Conservation (phyloP, 176 grass and related monocot species). For the Carex pumila region DNA sequence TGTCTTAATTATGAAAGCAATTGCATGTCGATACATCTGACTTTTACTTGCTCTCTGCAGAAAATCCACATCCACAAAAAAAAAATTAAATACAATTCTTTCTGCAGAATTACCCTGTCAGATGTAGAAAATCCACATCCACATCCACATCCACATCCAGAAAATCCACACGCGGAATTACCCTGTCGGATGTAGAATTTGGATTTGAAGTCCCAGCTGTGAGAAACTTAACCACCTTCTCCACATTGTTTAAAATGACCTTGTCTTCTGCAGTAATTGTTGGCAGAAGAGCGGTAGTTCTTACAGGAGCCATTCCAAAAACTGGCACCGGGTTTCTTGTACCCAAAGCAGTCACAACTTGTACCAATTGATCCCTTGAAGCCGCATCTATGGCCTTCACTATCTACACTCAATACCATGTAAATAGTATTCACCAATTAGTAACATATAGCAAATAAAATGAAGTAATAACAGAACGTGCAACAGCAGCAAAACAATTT, state of each 20-base stretch:
- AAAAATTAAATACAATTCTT: no score
- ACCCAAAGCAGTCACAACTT: conserved; percentile 56
- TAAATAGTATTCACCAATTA: conserved; percentile 6
- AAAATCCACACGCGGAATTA: conserved; percentile 26
- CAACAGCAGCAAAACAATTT: no score
- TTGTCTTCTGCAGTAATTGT: conserved; percentile 89
- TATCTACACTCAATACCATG: conserved; percentile 29
- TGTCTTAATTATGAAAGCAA: no score
- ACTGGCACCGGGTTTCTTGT: conserved; percentile 47
- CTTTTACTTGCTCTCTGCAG: no score
- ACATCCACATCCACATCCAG: no score
- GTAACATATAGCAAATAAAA: neutral
- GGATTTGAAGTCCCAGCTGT: conserved; percentile 50
- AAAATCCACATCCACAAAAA: no score
- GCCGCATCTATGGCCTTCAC: conserved; percentile 96
- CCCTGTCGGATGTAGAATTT: conserved; percentile 42
- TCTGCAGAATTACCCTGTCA: no score
- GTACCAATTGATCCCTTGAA: conserved; percentile 85
- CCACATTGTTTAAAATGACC: conserved; percentile 85
- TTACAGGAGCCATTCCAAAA: conserved; percentile 80
- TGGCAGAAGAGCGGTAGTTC: conserved; percentile 55
- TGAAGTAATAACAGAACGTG: no score
- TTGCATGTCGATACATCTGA: no score
- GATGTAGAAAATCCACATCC: no score
- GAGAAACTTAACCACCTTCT: conserved; percentile 85